Base-by-base conservation (phyloP, 352 stramenopile genomes). In the Phytophthora meadii region DNA sequence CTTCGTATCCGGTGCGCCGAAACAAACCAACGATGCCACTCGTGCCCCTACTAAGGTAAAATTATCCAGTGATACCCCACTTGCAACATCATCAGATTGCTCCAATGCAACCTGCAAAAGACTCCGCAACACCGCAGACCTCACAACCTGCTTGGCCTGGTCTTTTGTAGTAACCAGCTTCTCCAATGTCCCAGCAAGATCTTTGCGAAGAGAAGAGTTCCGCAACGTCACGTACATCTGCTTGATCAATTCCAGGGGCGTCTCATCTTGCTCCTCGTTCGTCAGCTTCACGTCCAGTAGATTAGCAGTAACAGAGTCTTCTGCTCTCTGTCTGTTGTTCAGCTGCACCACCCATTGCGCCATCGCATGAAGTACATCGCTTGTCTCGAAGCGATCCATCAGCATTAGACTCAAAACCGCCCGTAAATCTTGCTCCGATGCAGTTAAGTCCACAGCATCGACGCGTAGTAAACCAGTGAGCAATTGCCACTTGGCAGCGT, bases 161-260 rank as follows among this genome's bases (percentile, higher is more conserved):
- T 83, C 69, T 28, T 90, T 92, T 5, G 44, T 75, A 19, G 12
- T 50, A 9, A 88, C 46, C 2, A 78, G 24, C 14, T 46, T 53
- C n/a, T 50, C 22, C 9, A 93, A 49, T 7, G 55, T 70, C 11
- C 60, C 46, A 14, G 76, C 69, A 12, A 92, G 55, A 30, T 67
- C 46, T 14, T 77, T 53, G 14, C 78, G 79, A 27, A 72, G 46
- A 2, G 42, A 25, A 40, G 42, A 32, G 27, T 69, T 46, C 36
- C 48, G n/a, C 9, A 91, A 63, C 34, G 80, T 91, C 65, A 91
- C 82, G 55, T 92, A 93, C 50, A 91, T 79, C 46, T 93, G 85
- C 70, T 92, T 90, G 40, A 88, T 40, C 14, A 92, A 52, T n/a
- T 83, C 67, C 22, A 90, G 28, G 15, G 65, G 81, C 14, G 65